Base-by-base conservation (phyloP, 2,329 filamentous ascomycete genomes). In the Onygenales sp. region DNA sequence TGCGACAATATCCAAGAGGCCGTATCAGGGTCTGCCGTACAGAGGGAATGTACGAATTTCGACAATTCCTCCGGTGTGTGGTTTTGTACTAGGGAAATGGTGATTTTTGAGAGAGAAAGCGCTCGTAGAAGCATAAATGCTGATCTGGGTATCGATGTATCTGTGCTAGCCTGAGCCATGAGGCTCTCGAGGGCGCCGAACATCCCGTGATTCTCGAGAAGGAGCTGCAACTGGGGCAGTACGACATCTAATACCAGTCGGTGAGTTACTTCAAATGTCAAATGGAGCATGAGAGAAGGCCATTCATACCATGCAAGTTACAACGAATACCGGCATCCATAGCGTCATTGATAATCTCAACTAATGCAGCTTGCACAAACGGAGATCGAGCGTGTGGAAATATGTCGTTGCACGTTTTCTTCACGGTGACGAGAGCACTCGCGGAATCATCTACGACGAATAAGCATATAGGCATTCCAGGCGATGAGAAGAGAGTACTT, bases 271-370 rank as follows among this genome's bases (percentile, higher is more conserved):
- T 4, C 6, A 6, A 2, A 11, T 17, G 13, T n/a, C 6, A 11
- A 6, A 40, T 10, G 3, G 8, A 9, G n/a, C 6, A 2, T 6
- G 39, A 13, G 6, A 39, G 39, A 11, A 21, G 2, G 32, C 17
- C 9, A 3, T 3, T 10, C 57, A 42, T 62, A 71, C 69, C 60
- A 62, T 68, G 63, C 13, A 55, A 51, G 2, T 59, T 60, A 7
- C 60, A 65, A 14, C 63, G 56, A 6, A 70, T 56, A 27, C 63
- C 61, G 36, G 67, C 65, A 51, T 68, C 65, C n/a, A 70, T 51
- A 1, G 58, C 57, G 45, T 71, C 69, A 31, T 66, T 68, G 33
- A 73, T 40, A 27, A 70, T 65, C 37, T 72, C 70, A 36, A 73
- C 49, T 6, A 73, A 54, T 39, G 62, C 59, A 13, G 65, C 65